Conservation (phyloP, 1,139 yeast species). For the Arxiozyma telluris region DNA sequence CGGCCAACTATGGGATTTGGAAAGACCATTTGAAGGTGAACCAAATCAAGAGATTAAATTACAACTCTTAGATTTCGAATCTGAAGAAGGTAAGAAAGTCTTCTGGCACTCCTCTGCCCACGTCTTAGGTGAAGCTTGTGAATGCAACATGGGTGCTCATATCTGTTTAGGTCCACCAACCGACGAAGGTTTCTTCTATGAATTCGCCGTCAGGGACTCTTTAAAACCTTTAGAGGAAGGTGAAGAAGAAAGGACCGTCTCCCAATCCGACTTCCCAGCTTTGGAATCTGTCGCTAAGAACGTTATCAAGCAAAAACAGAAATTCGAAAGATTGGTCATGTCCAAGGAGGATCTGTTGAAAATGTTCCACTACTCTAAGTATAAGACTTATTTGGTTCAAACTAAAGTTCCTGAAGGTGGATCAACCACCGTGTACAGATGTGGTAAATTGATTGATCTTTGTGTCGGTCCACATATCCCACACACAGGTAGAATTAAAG, state of each 20-base stretch:
- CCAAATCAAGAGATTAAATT: constrained; percentile 35
- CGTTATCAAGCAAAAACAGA: constrained; percentile 93
- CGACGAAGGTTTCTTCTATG: constrained; percentile 95
- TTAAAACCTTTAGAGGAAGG: constrained; percentile 21
- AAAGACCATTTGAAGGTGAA: constrained; percentile 77
- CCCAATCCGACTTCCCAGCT: constrained; percentile 74
- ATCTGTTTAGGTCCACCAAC: constrained; percentile 95
- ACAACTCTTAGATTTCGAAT: constrained; percentile 71
- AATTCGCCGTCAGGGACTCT: constrained; percentile 69
- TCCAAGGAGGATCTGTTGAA: constrained; percentile 83
- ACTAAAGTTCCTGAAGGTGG: constrained; percentile 95
- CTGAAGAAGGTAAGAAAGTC: constrained; percentile 86
- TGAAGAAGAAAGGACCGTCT: constrained; percentile 67
- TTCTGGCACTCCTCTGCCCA: constrained; percentile 99
- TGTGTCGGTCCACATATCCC: constrained; percentile 99
- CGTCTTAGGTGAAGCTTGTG: constrained; percentile 96
- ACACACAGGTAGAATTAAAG: constrained; percentile 93
- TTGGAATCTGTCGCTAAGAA: constrained; percentile 83
- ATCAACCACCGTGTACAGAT: constrained; percentile 91
- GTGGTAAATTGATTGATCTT: constrained; percentile 95
- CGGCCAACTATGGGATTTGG: constrained; percentile 90
- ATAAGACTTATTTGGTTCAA: constrained; percentile 78
- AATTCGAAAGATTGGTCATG: constrained; percentile 87
- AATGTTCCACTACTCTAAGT: constrained; percentile 94
- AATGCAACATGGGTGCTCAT: constrained; percentile 91